Base-by-base conservation (phyloP, 805 yeast species). In the Metschnikowia reukaufii region DNA sequence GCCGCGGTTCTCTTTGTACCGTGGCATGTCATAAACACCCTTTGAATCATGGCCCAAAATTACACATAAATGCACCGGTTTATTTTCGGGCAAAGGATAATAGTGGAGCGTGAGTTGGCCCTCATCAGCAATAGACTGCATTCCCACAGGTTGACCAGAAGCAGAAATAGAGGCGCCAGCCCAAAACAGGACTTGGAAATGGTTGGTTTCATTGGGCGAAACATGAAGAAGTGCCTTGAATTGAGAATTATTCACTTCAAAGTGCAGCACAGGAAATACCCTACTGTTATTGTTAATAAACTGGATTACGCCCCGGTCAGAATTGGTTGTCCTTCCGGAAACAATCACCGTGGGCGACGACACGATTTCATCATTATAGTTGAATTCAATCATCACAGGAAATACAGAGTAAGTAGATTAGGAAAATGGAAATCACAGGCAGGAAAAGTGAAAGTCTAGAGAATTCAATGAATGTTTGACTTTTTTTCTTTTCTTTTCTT, bases 21-120 rank as follows among this genome's bases (percentile, higher is more conserved):
- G 49, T 0, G 95, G 90, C 53, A 88, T 78, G 57, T 91, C 97
- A 60, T 79, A 91, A 1, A 63, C 51, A 17, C 81, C 78, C 3
- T 82, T 79, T 1, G 96, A 86, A 60, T 91, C 98, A 44, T 70
- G 75, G 2, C 88, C 97, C 2, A 89, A 66, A 12, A 92, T 62
- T 7, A 90, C 61, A 60, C 94, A 89, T 40, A 91, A 64, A 63
- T 91, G 94, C n/a, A 91, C 67, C 0, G 94, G 94, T 39, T 86
- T 86, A 56, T 86, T 81, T 45, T 81, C 77, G 2, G 71, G 57
- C 21, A 86, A 59, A 0, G 89, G 90, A 0, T 71, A 62, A 60
- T 50, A 67, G 23, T 33, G 45, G 8, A 72, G 55, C 3, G 50
- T 47, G 30, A 72, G 50, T 12, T 27, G 23, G 4, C 59, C 66